Evolutionary conservation across 805 yeast genomes (phyloP).

Genomic region (Ogataea sp.): DNA sequence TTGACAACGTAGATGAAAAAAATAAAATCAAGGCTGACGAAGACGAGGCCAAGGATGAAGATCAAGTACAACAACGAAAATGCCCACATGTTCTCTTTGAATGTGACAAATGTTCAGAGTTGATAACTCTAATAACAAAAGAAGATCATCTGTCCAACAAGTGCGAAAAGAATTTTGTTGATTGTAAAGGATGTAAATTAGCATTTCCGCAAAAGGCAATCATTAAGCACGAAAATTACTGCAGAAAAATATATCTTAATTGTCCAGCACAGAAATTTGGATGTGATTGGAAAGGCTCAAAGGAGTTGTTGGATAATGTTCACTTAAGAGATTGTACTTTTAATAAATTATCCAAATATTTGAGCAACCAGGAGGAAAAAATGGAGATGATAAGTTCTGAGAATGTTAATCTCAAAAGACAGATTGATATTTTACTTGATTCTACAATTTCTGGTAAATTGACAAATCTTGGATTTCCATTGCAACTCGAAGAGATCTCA

Average conservation of each 20-base stretch:
- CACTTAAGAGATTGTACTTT: slow-evolving; percentile 23
- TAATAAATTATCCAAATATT: slow-evolving; percentile 17
- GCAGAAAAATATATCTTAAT: slow-evolving; percentile 29
- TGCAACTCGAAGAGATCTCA: slow-evolving; percentile 36
- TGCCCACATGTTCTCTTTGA: slow-evolving; percentile 33
- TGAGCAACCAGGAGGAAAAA: slow-evolving; percentile 19
- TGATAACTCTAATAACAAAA: slow-evolving; percentile 22
- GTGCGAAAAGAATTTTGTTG: slow-evolving; percentile 31
- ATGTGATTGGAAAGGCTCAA: slow-evolving; percentile 37
- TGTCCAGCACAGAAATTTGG: slow-evolving; percentile 44
- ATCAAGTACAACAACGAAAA: no score
- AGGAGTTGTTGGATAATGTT: slow-evolving; percentile 19
- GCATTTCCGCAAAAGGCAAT: slow-evolving; percentile 31
- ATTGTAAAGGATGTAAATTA: slow-evolving; percentile 33
- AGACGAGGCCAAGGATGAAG: not conserved
- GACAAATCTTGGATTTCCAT: slow-evolving; percentile 40
- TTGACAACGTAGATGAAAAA: slow-evolving; percentile 13
- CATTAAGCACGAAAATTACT: slow-evolving; percentile 32
- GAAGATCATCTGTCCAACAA: slow-evolving; percentile 28
- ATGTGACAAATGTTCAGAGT: slow-evolving; percentile 30
- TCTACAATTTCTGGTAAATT: slow-evolving; percentile 41
- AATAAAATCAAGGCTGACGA: slow-evolving; percentile 4
- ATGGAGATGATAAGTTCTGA: slow-evolving; percentile 25
- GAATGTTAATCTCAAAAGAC: slow-evolving; percentile 32
- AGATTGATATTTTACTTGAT: slow-evolving; percentile 36